These are phyloP conservation scores for Neurospora sp. DNA, from an alignment of 495 filamentous ascomycete species.

Conservation along the genomic window DNA sequence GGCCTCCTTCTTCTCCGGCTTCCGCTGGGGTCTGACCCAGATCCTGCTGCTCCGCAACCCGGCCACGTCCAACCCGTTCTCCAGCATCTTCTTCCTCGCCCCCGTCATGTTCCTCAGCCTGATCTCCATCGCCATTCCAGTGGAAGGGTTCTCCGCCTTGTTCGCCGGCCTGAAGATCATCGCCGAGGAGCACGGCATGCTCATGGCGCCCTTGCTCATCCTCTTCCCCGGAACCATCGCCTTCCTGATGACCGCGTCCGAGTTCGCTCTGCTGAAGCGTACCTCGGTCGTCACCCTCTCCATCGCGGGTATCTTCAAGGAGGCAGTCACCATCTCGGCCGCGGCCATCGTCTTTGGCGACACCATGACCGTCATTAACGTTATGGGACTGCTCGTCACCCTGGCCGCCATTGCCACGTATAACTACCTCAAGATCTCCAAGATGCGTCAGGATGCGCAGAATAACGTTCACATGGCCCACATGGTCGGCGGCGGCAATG, in stretches of 20 bases:
- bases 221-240: slow-evolving; percentile 87
- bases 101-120: slow-evolving; percentile 91
- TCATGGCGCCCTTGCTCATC: slow-evolving; percentile 50
- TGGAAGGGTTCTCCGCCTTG: slow-evolving; percentile 69
- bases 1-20: slow-evolving; percentile 89
- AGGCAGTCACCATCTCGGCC: slow-evolving; percentile 90
- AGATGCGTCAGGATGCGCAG: slow-evolving; percentile 69
- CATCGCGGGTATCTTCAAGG: slow-evolving; percentile 98
- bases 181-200: slow-evolving; percentile 51
- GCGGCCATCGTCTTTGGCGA: slow-evolving; percentile 87
- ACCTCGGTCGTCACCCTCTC: slow-evolving; percentile 93
- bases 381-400: slow-evolving; percentile 79
- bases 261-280: slow-evolving; percentile 91
- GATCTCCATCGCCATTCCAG: slow-evolving; percentile 67
- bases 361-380: slow-evolving; percentile 77
- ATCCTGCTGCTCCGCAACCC: slow-evolving; percentile 91
- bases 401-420: slow-evolving; percentile 79
- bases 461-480: slow-evolving; percentile 30
- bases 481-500: slow-evolving; percentile 2
- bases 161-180: slow-evolving; percentile 51
- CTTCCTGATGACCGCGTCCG: slow-evolving; percentile 92
- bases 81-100: slow-evolving; percentile 91
- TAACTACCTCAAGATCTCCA: slow-evolving; percentile 87
- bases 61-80: slow-evolving; percentile 93
- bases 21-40: slow-evolving; percentile 95